Conservation (phyloP, 1,139 yeast genomes). For the Taphrina betulina region DNA sequence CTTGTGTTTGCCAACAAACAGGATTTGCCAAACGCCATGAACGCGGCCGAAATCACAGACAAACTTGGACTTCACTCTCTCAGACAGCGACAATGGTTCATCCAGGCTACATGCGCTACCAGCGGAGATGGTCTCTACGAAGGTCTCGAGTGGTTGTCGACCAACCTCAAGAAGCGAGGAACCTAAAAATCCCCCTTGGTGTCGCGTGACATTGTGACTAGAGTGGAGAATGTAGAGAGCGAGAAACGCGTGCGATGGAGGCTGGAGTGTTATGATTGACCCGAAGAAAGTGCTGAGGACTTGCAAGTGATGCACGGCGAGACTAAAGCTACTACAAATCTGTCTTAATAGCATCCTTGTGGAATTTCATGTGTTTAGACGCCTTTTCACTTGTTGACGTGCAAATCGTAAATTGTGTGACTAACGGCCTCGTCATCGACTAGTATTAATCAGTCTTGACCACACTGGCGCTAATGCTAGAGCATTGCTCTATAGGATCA, state of each 20-base stretch:
- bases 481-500: too few species aligned
- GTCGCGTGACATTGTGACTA: too few species aligned
- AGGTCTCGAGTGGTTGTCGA: slow-evolving; percentile 90
- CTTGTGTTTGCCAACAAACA: slow-evolving; percentile 90
- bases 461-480: too few species aligned
- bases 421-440: too few species aligned
- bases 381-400: too few species aligned
- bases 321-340: too few species aligned
- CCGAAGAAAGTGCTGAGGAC: neutral
- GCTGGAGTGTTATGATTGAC: neutral
- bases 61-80: slow-evolving; percentile 87
- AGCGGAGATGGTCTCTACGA: slow-evolving; percentile 88
- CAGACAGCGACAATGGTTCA: slow-evolving; percentile 94
- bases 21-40: slow-evolving; percentile 94
- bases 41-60: slow-evolving; percentile 91
- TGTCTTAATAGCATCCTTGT: slow-evolving; percentile 11
- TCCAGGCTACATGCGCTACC: slow-evolving; percentile 92
- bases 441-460: too few species aligned
- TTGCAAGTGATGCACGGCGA: too few species aligned
- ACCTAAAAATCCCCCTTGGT: slow-evolving; percentile 1
- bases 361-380: slow-evolving; percentile 10
- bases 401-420: too few species aligned
- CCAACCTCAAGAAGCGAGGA: slow-evolving; percentile 52
- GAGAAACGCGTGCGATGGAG: too few species aligned
- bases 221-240: too few species aligned